These are phyloP conservation scores for Salisapilia sapeloensis DNA, from an alignment of 352 stramenopile genomes.

Conservation along the genomic window DNA sequence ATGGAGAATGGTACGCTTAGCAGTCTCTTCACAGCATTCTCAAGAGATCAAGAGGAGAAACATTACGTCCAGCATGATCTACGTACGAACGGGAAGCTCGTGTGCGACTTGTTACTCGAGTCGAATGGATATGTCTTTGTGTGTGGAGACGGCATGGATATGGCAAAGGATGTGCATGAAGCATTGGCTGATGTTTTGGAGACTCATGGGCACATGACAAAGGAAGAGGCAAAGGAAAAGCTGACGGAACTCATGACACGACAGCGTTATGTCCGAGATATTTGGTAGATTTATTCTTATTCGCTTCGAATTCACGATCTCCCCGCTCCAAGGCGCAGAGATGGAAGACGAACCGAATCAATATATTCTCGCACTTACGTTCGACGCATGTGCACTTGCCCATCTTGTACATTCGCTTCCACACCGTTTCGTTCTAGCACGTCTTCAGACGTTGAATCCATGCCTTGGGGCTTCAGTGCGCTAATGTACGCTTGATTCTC, in stretches of 20 bases:
- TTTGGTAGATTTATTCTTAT: constrained; percentile 35
- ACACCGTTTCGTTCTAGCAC: constrained; percentile 14
- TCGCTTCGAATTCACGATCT: background rate
- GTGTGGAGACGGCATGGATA: constrained; percentile 89
- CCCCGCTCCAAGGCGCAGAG: constrained; percentile 1
- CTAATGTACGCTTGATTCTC: constrained; percentile 53
- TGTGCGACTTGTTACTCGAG: constrained; percentile 67
- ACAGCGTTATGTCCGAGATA: constrained; percentile 79
- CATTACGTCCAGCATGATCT: constrained; percentile 90
- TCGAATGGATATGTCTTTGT: constrained; percentile 83
- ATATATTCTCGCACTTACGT: constrained; percentile 1
- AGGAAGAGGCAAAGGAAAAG: constrained; percentile 37
- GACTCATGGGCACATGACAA: constrained; percentile 28
- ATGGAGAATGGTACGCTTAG: constrained; percentile 50
- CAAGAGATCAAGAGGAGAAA: constrained; percentile 80
- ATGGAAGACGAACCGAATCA: background rate
- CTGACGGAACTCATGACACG: constrained; percentile 37
- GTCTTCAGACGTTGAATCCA: constrained; percentile 9
- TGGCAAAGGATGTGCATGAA: constrained; percentile 90
- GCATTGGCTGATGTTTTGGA: constrained; percentile 67
- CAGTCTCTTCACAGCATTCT: constrained; percentile 84
- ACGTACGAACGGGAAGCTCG: constrained; percentile 20
- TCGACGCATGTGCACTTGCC: constrained; percentile 12
- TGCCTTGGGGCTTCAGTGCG: constrained; percentile 36
- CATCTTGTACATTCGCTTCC: constrained; percentile 9